Percentiles rank a stretch among this genome's conserved stretches.
Conservation (phyloP, 208 protist genomes). For the Phytomonas sp. region DNA sequence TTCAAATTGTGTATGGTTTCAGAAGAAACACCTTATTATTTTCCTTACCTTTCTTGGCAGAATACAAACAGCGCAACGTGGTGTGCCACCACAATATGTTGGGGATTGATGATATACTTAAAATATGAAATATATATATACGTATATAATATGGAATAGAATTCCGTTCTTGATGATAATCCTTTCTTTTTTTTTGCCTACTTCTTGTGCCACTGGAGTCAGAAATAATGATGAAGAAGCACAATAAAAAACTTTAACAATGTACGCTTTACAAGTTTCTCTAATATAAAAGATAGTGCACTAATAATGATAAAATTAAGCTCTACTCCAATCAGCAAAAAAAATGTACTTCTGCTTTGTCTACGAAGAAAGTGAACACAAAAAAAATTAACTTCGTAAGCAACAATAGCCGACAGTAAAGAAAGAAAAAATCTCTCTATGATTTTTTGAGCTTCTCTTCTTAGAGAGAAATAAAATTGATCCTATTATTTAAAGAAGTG, state of each 20-base stretch:
- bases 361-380: not conserved
- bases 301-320: not conserved
- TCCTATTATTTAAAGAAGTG: slow-evolving; percentile 2
- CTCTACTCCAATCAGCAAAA: not conserved
- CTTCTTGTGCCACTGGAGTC: slow-evolving; percentile 5
- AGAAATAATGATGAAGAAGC: not conserved
- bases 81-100: not conserved
- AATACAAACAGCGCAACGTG: slow-evolving; percentile 4
- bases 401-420: not conserved
- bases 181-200: slow-evolving; percentile 16
- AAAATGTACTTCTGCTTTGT: not conserved
- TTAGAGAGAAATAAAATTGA: not conserved
- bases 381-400: not conserved
- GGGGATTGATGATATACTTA: not conserved
- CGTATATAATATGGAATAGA: slow-evolving; percentile 8
- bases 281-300: not conserved
- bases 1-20: not conserved
- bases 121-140: slow-evolving; percentile 13
- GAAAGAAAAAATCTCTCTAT: not conserved
- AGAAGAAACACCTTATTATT: not conserved
- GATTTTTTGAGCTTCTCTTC: not conserved
- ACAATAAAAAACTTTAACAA: not conserved
- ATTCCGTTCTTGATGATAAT: slow-evolving; percentile 1
- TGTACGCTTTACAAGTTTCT: not conserved
- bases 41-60: not conserved